Conservation (phyloP, 768 basidiomycete species). For the Panus rudis region DNA sequence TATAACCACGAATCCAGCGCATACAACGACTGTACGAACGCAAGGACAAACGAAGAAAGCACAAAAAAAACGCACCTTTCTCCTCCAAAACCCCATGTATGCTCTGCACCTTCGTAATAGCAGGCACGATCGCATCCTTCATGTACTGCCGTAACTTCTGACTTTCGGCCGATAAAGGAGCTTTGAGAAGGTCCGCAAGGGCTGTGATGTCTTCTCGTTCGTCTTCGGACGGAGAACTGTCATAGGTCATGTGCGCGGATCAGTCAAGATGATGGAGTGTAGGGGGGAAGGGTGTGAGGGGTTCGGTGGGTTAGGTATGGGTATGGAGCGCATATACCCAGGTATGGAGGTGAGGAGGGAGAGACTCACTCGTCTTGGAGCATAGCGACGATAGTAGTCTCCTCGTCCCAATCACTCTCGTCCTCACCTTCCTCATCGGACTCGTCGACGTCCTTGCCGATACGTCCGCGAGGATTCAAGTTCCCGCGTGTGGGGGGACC, state of each 20-base stretch:
- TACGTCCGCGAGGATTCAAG: too few relatives aligned
- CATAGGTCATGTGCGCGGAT: not conserved
- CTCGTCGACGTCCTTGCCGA: not conserved
- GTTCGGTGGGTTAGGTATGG: too few relatives aligned
- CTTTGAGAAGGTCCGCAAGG: conserved; percentile 19
- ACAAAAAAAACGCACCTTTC: conserved; percentile 17
- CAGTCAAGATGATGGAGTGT: not conserved
- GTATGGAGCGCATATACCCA: conserved; percentile 10
- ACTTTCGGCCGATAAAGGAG: conserved; percentile 21
- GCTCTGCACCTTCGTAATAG: conserved; percentile 27
- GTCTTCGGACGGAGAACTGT: conserved; percentile 12
- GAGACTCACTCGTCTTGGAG: conserved; percentile 21
- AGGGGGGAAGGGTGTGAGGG: too few relatives aligned
- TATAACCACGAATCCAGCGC: too few relatives aligned
- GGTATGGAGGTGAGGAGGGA: not conserved
- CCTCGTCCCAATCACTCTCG: conserved; percentile 23
- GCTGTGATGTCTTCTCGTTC: conserved; percentile 18
- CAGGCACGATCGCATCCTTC: conserved; percentile 29
- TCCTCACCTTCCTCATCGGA: not conserved
- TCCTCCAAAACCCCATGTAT: conserved; percentile 29
- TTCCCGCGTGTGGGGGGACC: too few relatives aligned
- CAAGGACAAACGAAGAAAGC: too few relatives aligned
- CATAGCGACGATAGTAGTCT: conserved; percentile 24
- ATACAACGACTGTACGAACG: too few relatives aligned
- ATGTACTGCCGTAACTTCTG: conserved; percentile 23